Evolutionary conservation across 768 basidiomycete species (phyloP).

Genomic region (Podaxis sp.): DNA sequence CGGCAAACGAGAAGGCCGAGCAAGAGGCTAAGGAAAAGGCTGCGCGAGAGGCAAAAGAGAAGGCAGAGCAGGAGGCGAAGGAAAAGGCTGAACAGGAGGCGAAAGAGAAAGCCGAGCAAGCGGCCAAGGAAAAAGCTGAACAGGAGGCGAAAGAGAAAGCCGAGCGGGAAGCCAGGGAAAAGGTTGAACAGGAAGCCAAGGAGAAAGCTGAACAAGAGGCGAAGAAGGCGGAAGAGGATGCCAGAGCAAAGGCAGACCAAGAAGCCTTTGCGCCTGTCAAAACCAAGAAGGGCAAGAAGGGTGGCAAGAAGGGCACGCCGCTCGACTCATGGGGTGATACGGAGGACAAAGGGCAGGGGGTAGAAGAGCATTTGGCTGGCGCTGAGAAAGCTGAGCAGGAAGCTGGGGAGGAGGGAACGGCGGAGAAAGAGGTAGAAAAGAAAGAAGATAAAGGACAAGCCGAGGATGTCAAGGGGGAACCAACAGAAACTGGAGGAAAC

Average conservation of each 20-base stretch:
- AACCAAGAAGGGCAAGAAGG: conserved; percentile 13
- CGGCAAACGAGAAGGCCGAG: conserved; percentile 8
- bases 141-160: conserved; percentile 10
- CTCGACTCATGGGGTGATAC: conserved; percentile 1
- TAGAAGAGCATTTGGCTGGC: conserved; percentile 10
- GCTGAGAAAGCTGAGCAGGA: conserved; percentile 10
- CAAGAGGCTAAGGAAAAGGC: conserved; percentile 12
- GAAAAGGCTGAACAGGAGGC: conserved; percentile 14
- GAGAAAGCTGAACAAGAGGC: conserved; percentile 3
- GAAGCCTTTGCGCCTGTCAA: background rate
- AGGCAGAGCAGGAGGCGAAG: conserved; percentile 11
- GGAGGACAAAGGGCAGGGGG: conserved; percentile 12
- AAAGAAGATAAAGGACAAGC: conserved; percentile 19
- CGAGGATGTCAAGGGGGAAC: conserved; percentile 17
- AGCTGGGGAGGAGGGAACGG: conserved; percentile 3
- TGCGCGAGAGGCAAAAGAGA: background rate
- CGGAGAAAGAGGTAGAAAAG: conserved; percentile 14
- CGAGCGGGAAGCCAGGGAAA: background rate
- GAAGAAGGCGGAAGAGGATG: conserved; percentile 11
- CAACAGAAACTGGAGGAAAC: background rate
- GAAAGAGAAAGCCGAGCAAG: background rate
- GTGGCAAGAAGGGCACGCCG: conserved; percentile 5
- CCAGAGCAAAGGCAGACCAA: background rate
- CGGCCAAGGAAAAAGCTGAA: conserved; percentile 8
- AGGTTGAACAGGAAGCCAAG: conserved; percentile 1